Conservation (phyloP, 805 yeast genomes). For the Kregervanrija fluxuum region DNA sequence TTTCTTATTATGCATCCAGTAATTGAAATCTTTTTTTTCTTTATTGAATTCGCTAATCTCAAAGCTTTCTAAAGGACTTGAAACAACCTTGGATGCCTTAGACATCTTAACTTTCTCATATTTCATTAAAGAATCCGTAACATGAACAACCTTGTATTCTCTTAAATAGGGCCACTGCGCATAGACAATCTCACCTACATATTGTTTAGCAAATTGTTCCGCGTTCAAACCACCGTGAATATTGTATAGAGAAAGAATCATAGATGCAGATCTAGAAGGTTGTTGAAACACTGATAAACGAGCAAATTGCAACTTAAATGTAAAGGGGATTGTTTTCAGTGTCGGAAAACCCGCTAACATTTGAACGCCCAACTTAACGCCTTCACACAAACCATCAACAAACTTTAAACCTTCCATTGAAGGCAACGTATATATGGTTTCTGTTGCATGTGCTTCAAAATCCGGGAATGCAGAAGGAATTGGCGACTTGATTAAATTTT, state of each 20-base stretch:
- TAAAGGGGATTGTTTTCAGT: constrained; percentile 60
- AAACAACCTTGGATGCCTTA: constrained; percentile 20
- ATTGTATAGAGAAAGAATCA: constrained; percentile 58
- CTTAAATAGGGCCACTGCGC: constrained; percentile 87
- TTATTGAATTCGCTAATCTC: constrained; percentile 41
- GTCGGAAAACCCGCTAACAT: constrained; percentile 89
- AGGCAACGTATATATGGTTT: constrained; percentile 48
- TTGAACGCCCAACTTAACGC: constrained; percentile 63
- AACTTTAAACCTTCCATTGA: constrained; percentile 32
- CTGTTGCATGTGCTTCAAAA: constrained; percentile 72
- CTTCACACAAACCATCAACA: constrained; percentile 52
- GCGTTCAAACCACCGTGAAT: constrained; percentile 46
- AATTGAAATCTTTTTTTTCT: constrained; percentile 32
- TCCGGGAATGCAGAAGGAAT: constrained; percentile 71
- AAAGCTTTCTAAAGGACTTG: constrained; percentile 37
- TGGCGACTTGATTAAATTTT: constrained; percentile 64
- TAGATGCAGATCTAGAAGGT: constrained; percentile 77
- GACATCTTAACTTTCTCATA: constrained; percentile 36
- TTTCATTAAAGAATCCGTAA: constrained; percentile 46
- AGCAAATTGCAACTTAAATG: constrained; percentile 44
- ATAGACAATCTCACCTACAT: constrained; percentile 56
- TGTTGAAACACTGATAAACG: constrained; percentile 75
- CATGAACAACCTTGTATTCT: constrained; percentile 65
- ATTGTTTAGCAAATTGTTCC: constrained; percentile 59
- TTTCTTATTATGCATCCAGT: constrained; percentile 39